These are phyloP conservation scores for Colletotrichum zoysiae DNA, from an alignment of 2,329 filamentous ascomycete genomes.

Conservation along the genomic window DNA sequence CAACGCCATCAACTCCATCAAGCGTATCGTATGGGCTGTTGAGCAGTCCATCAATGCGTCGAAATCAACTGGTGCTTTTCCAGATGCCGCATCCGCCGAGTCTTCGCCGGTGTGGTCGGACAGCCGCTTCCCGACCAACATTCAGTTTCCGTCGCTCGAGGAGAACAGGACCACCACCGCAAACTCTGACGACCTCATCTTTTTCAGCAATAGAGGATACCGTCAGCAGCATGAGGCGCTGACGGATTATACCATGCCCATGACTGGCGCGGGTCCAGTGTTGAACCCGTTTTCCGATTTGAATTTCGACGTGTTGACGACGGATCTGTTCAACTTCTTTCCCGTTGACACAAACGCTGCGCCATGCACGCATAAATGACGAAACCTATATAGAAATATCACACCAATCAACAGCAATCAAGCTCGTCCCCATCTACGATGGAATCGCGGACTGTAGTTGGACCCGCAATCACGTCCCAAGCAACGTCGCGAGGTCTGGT, in stretches of 20 bases:
- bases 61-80: conserved; percentile 3
- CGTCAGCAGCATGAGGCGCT: conserved; percentile 15
- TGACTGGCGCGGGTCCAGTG: not conserved
- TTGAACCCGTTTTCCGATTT: conserved; percentile 34
- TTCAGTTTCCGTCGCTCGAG: conserved; percentile 44
- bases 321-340: conserved; percentile 48
- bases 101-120: conserved; percentile 28
- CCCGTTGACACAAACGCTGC: conserved; percentile 31
- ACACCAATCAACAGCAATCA: not conserved
- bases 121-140: conserved; percentile 35
- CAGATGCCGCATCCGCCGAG: conserved; percentile 16
- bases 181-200: conserved; percentile 43
- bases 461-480: not conserved
- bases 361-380: not conserved
- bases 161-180: conserved; percentile 30
- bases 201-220: conserved; percentile 43
- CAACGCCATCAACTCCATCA: conserved; percentile 45
- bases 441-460: not conserved
- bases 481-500: not conserved
- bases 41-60: conserved; percentile 44
- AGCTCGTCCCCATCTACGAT: not conserved
- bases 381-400: not conserved
- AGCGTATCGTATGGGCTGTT: conserved; percentile 43
- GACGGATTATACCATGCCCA: conserved; percentile 30
- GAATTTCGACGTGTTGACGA: conserved; percentile 48